A percentile compares a stretch with the other conserved stretches of the same genome.
phyloP scores from a whole-genome alignment of 495 filamentous ascomycete species.

The Entonaema liquescens region DNA sequence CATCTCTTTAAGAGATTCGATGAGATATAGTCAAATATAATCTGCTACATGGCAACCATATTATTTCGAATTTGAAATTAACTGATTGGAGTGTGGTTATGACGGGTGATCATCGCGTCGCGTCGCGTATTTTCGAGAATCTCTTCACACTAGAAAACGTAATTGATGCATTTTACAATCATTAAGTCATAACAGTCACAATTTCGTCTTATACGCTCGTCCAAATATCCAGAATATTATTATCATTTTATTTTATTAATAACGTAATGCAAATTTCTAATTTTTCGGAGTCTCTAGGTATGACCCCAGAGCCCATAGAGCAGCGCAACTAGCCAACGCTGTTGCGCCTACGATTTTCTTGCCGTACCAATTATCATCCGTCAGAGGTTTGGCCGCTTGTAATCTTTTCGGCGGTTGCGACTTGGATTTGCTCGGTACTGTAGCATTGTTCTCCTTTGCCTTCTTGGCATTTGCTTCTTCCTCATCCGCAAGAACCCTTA shows the following conservation, averaged over 20 bases:
- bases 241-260: conserved; percentile 1
- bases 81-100: too few species aligned
- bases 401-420: conserved; percentile 49
- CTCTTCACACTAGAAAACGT: not conserved
- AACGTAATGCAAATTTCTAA: conserved; percentile 15
- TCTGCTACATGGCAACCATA: too few species aligned
- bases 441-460: conserved; percentile 42
- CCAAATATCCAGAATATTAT: not conserved
- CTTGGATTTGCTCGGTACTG: conserved; percentile 50
- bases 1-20: too few species aligned
- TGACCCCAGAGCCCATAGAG: conserved; percentile 73
- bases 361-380: conserved; percentile 71
- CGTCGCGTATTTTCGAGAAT: not conserved
- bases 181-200: not conserved
- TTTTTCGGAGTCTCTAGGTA: conserved; percentile 50
- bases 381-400: conserved; percentile 67
- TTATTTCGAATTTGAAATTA: too few species aligned
- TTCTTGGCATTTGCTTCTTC: conserved; percentile 44
- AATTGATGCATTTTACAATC: too few species aligned
- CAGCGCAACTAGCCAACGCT: conserved; percentile 70
- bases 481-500: conserved; percentile 62
- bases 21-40: too few species aligned
- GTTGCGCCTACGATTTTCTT: conserved; percentile 73
- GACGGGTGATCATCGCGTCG: too few species aligned
- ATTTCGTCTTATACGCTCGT: not conserved